Evolutionary conservation across 176 grass and related monocot genomes (phyloP), one percentile per base, ranked within the genome.

Genomic region (Bolboschoenus planiculmis): DNA sequence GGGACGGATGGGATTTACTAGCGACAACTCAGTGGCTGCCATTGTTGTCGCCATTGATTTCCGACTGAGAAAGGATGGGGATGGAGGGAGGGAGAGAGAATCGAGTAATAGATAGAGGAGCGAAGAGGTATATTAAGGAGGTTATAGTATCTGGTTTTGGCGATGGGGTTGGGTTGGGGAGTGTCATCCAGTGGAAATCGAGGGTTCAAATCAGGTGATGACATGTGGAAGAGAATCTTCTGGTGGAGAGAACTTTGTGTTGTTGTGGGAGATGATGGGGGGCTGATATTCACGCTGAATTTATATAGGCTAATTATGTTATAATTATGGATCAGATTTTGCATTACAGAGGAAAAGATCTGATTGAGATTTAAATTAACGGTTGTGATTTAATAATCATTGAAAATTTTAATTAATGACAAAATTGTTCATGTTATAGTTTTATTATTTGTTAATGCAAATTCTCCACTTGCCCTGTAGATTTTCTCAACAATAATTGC

Each of bases 11-110:
- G 91, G 89, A 58, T 95, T 91, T 73, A 95, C 81, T 79, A 99
- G 85, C 16, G 92, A 89, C 58, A 95, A 86, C 84, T 99, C 92
- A 65, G 92, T 86, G 36, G 96, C 89, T 13, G 91, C 92, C 88
- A 93, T 85, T 50, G n/a, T 86, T 46, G 90, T n/a, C n/a, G n/a
- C n/a, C 84, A 53, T 14, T 54, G 47, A 36, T 7, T 2, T 48
- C 37, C 2, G 31, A 64, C 51, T 18, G 35, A 4, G 40, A 42
- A 71, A 42, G 39, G n/a, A 37, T 27, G 86, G 77, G 78, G 65
- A 78, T 72, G 57, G 42, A 29, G 2, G 5, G 35, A 15, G 50
- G 85, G 76, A 79, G 81, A 56, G 51, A 18, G 2, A 9, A 16
- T 0, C 42, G 30, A 26, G 21, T 30, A 5, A 85, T 40, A 16